Evolutionary conservation across 768 basidiomycete genomes (phyloP).

Genomic region (Trichaptum fuscoviolaceum): DNA sequence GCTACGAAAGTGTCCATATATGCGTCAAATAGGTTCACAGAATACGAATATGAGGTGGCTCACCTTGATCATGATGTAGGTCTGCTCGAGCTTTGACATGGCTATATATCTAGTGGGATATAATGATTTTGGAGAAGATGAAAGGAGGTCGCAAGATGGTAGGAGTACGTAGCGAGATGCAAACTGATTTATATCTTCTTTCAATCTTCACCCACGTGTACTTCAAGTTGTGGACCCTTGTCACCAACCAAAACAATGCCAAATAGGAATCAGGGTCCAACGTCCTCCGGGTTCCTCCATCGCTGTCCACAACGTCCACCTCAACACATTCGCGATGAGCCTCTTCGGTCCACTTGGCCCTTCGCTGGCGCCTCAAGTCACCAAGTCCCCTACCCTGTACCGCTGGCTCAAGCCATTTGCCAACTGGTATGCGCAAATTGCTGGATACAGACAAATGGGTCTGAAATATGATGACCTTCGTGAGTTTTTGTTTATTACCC

Average conservation of each 20-base stretch:
- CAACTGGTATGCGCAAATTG: constrained; percentile 71
- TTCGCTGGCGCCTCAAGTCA: constrained; percentile 74
- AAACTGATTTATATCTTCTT: background rate
- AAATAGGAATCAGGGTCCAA: background rate
- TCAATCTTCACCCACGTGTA: constrained; percentile 4
- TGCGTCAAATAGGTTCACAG: constrained; percentile 8
- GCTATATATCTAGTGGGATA: constrained; percentile 25
- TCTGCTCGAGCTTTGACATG: constrained; percentile 80
- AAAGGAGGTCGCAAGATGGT: background rate
- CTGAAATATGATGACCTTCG: constrained; percentile 94
- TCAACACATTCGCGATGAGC: constrained; percentile 21
- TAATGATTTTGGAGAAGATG: constrained; percentile 14
- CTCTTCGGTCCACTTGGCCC: constrained; percentile 62
- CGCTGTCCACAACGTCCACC: constrained; percentile 10
- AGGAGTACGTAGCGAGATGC: constrained; percentile 20
- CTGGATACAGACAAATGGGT: constrained; percentile 84
- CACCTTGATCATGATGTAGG: constrained; percentile 99
- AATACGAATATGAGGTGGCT: constrained; percentile 8
- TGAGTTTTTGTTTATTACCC: constrained; percentile 36
- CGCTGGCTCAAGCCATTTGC: constrained; percentile 73
- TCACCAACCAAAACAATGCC: background rate
- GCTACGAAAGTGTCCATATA: constrained; percentile 42
- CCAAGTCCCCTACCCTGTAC: constrained; percentile 61
- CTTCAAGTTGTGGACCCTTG: background rate
- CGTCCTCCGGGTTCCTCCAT: constrained; percentile 4